These are phyloP conservation scores for Fallopia convolvulus DNA, from an alignment of 148 eudicot species.

Conservation along the genomic window DNA sequence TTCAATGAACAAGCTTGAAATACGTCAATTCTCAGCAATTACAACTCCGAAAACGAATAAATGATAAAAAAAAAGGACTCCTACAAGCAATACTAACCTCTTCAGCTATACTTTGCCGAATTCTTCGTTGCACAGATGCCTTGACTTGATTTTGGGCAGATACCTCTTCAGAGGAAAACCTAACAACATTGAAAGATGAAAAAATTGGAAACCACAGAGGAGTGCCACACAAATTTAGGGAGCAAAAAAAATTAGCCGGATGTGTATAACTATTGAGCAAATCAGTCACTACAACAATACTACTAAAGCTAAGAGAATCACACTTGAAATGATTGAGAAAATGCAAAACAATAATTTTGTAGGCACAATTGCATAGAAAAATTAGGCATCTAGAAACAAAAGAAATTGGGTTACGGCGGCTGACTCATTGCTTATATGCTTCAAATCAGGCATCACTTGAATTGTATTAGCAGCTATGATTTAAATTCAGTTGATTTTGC, in stretches of 20 bases:
- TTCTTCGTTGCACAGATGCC: slow-evolving; percentile 90
- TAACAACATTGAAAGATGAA: slow-evolving; percentile 18
- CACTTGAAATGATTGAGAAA: not conserved
- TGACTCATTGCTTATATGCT: not conserved
- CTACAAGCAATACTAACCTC: slow-evolving; percentile 39
- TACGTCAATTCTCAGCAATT: not conserved
- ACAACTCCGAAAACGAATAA: not conserved
- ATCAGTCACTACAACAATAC: not conserved
- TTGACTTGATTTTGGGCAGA: slow-evolving; percentile 99
- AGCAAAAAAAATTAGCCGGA: not conserved
- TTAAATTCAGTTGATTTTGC: not conserved
- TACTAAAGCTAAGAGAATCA: not conserved
- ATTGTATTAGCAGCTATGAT: not conserved
- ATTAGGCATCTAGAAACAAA: not conserved
- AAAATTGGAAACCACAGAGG: not conserved
- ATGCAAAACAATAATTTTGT: not conserved
- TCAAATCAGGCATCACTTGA: not conserved
- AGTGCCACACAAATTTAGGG: not conserved
- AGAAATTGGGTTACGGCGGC: not conserved
- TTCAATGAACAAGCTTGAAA: not conserved
- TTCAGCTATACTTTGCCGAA: slow-evolving; percentile 87
- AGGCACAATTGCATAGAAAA: not conserved
- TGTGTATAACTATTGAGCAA: not conserved
- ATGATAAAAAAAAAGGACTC: not conserved
- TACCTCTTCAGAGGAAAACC: slow-evolving; percentile 89